Conservation (phyloP, 352 stramenopile species). For the Globisporangium nagaii region DNA sequence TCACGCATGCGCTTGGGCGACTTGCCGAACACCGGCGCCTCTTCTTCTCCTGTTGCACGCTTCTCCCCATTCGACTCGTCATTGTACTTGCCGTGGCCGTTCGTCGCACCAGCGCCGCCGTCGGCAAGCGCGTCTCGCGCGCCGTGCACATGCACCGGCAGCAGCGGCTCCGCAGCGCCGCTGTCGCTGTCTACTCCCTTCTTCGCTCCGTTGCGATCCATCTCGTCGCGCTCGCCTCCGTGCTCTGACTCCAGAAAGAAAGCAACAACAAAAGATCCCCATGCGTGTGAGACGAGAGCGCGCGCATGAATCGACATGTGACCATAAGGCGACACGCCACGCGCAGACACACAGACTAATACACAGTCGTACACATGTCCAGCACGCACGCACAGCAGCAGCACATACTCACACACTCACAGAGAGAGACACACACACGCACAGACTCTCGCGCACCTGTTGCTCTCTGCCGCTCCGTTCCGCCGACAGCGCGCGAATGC, state of each 20-base stretch:
- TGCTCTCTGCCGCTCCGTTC: no score
- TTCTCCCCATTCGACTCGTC: background rate
- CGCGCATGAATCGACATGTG: no score
- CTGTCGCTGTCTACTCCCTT: background rate
- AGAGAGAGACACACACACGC: no score
- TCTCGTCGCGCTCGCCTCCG: no score
- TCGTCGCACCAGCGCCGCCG: constrained; percentile 1
- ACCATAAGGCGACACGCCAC: no score
- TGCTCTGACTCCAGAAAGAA: background rate
- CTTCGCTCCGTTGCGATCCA: constrained; percentile 7
- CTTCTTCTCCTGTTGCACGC: constrained; percentile 4
- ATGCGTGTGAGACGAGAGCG: background rate
- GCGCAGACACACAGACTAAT: no score
- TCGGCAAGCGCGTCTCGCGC: constrained; percentile 18
- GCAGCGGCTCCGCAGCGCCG: constrained; percentile 39
- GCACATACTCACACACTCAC: no score
- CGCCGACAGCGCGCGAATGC: no score
- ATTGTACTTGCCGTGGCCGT: constrained; percentile 15
- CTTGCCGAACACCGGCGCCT: constrained; percentile 14
- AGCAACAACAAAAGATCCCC: background rate
- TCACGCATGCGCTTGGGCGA: constrained; percentile 45
- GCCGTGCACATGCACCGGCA: constrained; percentile 34
- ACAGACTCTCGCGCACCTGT: no score
- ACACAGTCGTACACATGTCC: no score
- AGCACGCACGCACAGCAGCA: no score